Evolutionary conservation across 2,329 filamentous ascomycete species (phyloP).

Genomic region (Paraphoma chrysanthemicola): DNA sequence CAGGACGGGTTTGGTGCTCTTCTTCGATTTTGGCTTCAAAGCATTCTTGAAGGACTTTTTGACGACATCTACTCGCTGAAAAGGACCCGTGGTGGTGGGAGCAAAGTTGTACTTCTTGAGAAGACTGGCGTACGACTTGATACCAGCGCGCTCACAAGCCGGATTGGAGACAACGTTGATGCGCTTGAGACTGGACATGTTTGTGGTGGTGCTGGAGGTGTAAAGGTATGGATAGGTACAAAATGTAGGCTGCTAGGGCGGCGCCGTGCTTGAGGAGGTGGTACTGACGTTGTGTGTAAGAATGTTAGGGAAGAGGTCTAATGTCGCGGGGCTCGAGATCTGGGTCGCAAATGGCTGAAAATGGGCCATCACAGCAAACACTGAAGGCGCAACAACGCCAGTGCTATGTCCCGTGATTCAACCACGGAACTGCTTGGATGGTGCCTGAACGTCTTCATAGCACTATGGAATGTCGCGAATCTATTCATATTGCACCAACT

Average conservation of each 20-base stretch:
- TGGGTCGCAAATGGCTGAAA: too few relatives aligned
- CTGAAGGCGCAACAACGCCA: too few relatives aligned
- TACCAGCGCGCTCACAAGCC: not conserved
- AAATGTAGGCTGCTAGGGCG: not conserved
- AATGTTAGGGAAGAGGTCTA: too few relatives aligned
- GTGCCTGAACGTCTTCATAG: too few relatives aligned
- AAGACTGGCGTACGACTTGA: not conserved
- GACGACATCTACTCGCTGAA: conserved; percentile 23
- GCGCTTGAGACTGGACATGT: not conserved
- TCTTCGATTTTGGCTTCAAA: conserved; percentile 19
- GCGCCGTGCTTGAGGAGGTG: too few relatives aligned
- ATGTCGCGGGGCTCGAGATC: too few relatives aligned
- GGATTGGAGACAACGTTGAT: not conserved
- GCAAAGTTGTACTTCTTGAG: not conserved
- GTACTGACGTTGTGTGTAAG: too few relatives aligned
- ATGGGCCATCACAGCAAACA: too few relatives aligned
- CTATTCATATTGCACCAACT: not conserved
- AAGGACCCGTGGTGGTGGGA: conserved; percentile 17
- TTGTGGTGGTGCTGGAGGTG: not conserved
- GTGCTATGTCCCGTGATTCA: too few relatives aligned
- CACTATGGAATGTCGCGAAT: too few relatives aligned
- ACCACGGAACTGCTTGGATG: too few relatives aligned
- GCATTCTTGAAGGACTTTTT: conserved; percentile 26
- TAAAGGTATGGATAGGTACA: not conserved
- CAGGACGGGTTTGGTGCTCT: conserved; percentile 1